Conservation (phyloP, 352 stramenopile genomes). For the Elongisporangium prolatum region DNA sequence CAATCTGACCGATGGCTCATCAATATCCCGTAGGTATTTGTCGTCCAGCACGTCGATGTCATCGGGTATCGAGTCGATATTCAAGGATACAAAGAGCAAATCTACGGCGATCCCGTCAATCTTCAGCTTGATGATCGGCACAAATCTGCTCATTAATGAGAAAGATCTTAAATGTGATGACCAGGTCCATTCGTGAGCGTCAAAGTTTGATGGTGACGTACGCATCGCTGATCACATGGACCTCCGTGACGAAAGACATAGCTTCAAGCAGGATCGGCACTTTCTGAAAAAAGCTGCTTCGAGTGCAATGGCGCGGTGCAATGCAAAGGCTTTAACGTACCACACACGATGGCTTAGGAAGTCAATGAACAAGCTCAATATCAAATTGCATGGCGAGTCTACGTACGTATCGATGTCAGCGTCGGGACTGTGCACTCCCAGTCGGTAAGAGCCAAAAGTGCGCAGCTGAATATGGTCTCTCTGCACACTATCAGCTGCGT, state of each 20-base stretch:
- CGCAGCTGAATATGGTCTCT: slow-evolving; percentile 46
- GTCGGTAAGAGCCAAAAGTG: slow-evolving; percentile 91
- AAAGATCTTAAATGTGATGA: background rate
- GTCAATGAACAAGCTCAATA: no score
- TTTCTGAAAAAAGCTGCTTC: slow-evolving; percentile 86
- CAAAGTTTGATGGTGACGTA: slow-evolving; percentile 40
- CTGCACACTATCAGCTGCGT: background rate
- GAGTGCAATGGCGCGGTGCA: slow-evolving; percentile 74
- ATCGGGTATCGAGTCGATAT: slow-evolving; percentile 48
- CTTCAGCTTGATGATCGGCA: slow-evolving; percentile 94
- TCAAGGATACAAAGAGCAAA: slow-evolving; percentile 89
- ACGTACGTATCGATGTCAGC: slow-evolving; percentile 83
- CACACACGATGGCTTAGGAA: no score
- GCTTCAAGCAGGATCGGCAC: slow-evolving; percentile 74
- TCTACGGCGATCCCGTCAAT: slow-evolving; percentile 90
- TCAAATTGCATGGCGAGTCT: background rate
- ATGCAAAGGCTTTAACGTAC: slow-evolving; percentile 86
- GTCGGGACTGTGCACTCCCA: slow-evolving; percentile 82
- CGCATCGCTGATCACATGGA: slow-evolving; percentile 86
- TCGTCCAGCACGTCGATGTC: slow-evolving; percentile 83
- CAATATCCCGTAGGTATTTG: slow-evolving; percentile 77
- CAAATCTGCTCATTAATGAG: slow-evolving; percentile 35
- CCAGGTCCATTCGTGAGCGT: slow-evolving; percentile 3
- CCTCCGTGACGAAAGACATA: slow-evolving; percentile 51
- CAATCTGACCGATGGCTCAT: slow-evolving; percentile 74